Conservation (phyloP, 176 grass and related monocot genomes). For the Rhipidocladum racemiflorum region DNA sequence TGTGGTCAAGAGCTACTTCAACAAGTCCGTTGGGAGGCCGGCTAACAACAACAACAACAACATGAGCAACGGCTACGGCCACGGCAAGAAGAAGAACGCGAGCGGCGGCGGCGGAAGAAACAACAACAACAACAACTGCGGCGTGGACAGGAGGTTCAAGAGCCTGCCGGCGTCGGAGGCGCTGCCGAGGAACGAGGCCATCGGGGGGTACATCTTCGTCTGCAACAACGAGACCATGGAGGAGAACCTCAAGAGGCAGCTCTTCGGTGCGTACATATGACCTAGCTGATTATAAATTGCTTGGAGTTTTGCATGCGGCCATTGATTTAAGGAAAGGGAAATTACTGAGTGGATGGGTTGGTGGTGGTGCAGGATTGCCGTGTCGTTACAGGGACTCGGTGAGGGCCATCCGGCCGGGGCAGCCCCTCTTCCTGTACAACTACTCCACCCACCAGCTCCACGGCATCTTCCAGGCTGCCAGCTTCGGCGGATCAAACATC, state of each 20-base stretch:
- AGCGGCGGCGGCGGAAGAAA: neutral
- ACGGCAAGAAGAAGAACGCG: slow-evolving; percentile 37
- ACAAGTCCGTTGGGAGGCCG: slow-evolving; percentile 67
- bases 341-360: too few relatives aligned
- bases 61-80: neutral
- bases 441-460: slow-evolving; percentile 97
- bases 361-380: slow-evolving; percentile 44
- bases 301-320: neutral
- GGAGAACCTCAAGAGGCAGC: slow-evolving; percentile 89
- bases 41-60: slow-evolving; percentile 31
- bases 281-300: too few relatives aligned
- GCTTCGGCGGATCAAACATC: slow-evolving; percentile 94
- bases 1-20: slow-evolving; percentile 84
- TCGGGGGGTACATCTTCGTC: slow-evolving; percentile 97
- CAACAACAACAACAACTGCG: slow-evolving; percentile 14
- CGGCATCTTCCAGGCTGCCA: slow-evolving; percentile 92
- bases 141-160: slow-evolving; percentile 93
- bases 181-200: slow-evolving; percentile 68
- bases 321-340: too few relatives aligned
- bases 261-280: slow-evolving; percentile 61
- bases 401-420: slow-evolving; percentile 73
- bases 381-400: slow-evolving; percentile 94
- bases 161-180: slow-evolving; percentile 82
- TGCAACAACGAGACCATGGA: slow-evolving; percentile 99
- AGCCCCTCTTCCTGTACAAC: slow-evolving; percentile 99